Evolutionary conservation across 129 eudicot genomes (phyloP).

Genomic region (Pittosporum tobira): DNA sequence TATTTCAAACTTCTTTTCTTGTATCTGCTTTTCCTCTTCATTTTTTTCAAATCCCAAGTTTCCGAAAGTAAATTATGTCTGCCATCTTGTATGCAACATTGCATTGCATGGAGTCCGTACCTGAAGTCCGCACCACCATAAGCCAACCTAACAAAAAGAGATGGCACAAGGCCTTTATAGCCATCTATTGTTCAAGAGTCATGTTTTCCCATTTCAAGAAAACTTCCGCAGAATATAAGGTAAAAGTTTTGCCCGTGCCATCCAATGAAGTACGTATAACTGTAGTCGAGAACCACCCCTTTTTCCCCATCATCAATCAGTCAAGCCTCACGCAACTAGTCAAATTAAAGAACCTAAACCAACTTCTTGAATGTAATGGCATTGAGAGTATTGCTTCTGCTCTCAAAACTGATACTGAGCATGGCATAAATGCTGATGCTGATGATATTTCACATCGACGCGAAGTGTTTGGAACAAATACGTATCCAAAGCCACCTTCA

Average conservation of each 20-base stretch:
- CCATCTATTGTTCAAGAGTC: neutral
- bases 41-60: too few species aligned
- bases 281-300: neutral
- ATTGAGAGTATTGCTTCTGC: slow-evolving; percentile 4
- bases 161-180: neutral
- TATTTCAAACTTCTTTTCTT: too few species aligned
- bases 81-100: neutral
- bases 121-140: neutral
- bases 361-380: slow-evolving; percentile 4
- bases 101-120: neutral
- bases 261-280: neutral
- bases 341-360: slow-evolving; percentile 5
- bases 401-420: neutral
- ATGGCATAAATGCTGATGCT: slow-evolving; percentile 5
- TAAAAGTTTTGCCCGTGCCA: neutral
- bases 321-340: slow-evolving; percentile 4
- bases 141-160: neutral
- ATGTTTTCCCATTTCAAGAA: neutral
- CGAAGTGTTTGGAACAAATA: slow-evolving; percentile 11
- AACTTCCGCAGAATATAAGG: neutral
- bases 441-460: neutral
- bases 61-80: neutral
- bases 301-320: neutral
- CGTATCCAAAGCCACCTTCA: slow-evolving; percentile 4
- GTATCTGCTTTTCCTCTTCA: too few species aligned